Base-by-base conservation (phyloP, 2,329 filamentous ascomycete species). In the Samsoniella hepiali region DNA sequence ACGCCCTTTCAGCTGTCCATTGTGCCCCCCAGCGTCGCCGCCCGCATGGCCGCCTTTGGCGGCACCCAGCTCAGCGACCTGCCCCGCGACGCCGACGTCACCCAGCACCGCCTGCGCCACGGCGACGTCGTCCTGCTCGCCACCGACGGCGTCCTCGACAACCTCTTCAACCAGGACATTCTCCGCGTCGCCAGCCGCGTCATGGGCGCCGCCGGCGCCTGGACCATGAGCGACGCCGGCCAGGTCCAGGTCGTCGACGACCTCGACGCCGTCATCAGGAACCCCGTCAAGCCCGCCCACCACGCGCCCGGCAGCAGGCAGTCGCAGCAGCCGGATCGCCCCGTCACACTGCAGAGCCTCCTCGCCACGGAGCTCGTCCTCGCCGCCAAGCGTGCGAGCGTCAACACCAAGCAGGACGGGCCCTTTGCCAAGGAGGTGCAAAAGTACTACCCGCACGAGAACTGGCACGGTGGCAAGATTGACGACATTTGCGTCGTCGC, bases 341-440 rank as follows among this genome's bases (percentile, higher is more conserved):
- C 70, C 15, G 69, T 75, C 7, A 91, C 86, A 17, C 80, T 97
- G 53, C 93, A 97, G 73, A 90, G 88, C 66, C 79, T 89, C 36
- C 79, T 99, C 6, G 94, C 95, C 0, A 86, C 88, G 2, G 88
- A 91, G 42, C 88, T 99, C 63, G 89, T 91, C 17, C 82, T 84
- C 10, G 91, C 93, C 59, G 94, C 95, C 6, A 97, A 97, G 77
- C 80, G 85, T 8, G 93, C 93, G 7, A 96, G 93, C 72, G 76
- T 91, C 64, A 93, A 97, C 76, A 85, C 83, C 56, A 91, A 90
- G 71, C 80, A 91, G 59, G 91, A 98, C 74, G 93, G 94, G 0
- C 95, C 95, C 0, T 99, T 99, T 75, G 93, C 95, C 47, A 97
- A 91, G 76, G 93, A 97, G 75, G 92, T 97, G 27, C 91, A 95